A percentile compares a stretch with the other conserved stretches of the same genome.
Evolutionary conservation across 1,284 basidiomycete species (phyloP).

Genomic region (Coniophora puteana): DNA sequence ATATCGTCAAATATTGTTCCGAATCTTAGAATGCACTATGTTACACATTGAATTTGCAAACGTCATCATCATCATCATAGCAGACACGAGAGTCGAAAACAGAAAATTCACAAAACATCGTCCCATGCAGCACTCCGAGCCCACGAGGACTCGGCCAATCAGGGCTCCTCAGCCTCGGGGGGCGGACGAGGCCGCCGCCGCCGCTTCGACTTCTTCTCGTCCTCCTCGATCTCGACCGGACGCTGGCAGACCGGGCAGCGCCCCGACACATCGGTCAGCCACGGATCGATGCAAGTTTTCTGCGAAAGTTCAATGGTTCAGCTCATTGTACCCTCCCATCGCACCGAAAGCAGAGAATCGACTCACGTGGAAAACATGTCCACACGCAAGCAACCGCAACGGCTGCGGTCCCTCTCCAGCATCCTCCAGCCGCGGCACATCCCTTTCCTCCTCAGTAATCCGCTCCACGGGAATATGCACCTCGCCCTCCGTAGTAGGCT

Average conservation of each 20-base stretch:
- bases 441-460: slow-evolving; percentile 36
- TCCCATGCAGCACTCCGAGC: no score
- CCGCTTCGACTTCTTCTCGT: slow-evolving; percentile 26
- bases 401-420: slow-evolving; percentile 74
- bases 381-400: slow-evolving; percentile 65
- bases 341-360: background rate
- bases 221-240: slow-evolving; percentile 43
- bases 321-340: no score
- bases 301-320: slow-evolving; percentile 24
- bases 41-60: no score
- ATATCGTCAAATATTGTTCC: no score
- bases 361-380: slow-evolving; percentile 81
- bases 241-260: slow-evolving; percentile 75
- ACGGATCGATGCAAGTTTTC: slow-evolving; percentile 79
- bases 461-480: slow-evolving; percentile 33
- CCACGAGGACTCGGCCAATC: no score
- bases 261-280: slow-evolving; percentile 75
- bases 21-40: no score
- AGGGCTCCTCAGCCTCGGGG: no score
- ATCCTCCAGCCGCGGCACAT: slow-evolving; percentile 52
- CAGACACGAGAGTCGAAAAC: no score
- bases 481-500: slow-evolving; percentile 10
- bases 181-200: slow-evolving; percentile 14
- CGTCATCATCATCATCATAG: no score
- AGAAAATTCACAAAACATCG: no score